Percentiles rank a stretch among this genome's conserved stretches.
phyloP scores from a whole-genome alignment of 768 basidiomycete genomes.

The Tylopilus vinaceipallidus region DNA sequence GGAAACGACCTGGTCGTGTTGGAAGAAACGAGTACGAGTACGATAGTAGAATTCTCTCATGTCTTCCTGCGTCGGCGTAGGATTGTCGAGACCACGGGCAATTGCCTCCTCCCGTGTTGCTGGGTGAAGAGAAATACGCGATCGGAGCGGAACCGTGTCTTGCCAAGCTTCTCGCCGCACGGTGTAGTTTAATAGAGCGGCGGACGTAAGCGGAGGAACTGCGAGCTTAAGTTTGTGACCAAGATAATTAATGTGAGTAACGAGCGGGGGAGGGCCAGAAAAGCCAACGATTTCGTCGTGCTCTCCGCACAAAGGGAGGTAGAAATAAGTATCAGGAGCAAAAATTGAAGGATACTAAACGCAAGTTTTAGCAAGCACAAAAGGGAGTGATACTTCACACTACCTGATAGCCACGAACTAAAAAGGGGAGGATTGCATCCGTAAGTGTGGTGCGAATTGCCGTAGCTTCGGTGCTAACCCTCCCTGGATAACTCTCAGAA shows the following conservation, averaged over 20 bases:
- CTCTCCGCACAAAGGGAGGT: slow-evolving; percentile 37
- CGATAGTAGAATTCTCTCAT: slow-evolving; percentile 37
- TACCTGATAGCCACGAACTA: slow-evolving; percentile 44
- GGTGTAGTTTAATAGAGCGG: slow-evolving; percentile 38
- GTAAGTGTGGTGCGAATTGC: slow-evolving; percentile 27
- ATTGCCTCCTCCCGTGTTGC: slow-evolving; percentile 36
- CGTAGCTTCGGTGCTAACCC: slow-evolving; percentile 31
- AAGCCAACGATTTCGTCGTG: slow-evolving; percentile 22
- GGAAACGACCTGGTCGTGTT: slow-evolving; percentile 10
- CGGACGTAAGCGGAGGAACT: slow-evolving; percentile 40
- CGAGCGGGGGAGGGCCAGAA: slow-evolving; percentile 34
- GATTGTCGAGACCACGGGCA: slow-evolving; percentile 27
- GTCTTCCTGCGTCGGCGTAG: slow-evolving; percentile 39
- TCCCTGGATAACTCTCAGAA: slow-evolving; percentile 30
- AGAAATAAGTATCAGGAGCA: slow-evolving; percentile 44
- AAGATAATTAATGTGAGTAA: slow-evolving; percentile 39
- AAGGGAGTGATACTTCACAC: slow-evolving; percentile 1
- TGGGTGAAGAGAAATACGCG: slow-evolving; percentile 26
- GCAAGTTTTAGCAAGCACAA: slow-evolving; percentile 5
- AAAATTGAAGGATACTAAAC: slow-evolving; percentile 41
- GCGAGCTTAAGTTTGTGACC: slow-evolving; percentile 39
- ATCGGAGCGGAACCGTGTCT: slow-evolving; percentile 27
- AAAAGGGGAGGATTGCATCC: slow-evolving; percentile 37
- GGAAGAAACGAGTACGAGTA: slow-evolving; percentile 35
- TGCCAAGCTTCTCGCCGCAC: slow-evolving; percentile 39